Base-by-base conservation (phyloP, 768 basidiomycete species). In the Cystofilobasidium capitatum region DNA sequence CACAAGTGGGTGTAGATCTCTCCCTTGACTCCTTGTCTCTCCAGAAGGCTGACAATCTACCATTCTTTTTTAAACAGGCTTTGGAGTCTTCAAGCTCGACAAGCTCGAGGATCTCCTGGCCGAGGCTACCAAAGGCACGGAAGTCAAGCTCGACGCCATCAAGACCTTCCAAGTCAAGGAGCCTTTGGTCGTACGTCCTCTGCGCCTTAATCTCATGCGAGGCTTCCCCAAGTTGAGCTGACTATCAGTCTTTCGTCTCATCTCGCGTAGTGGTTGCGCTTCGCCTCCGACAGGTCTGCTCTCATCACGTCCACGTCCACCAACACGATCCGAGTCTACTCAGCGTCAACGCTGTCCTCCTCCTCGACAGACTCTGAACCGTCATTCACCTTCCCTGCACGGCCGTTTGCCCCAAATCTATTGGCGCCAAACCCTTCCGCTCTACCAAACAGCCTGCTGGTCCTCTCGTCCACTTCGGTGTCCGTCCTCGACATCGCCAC, bases 31-130 rank as follows among this genome's bases (percentile, higher is more conserved):
- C 12, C n/a, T 22, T n/a, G 26, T 40, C 47, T 29, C 33, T 17
- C 31, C 14, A 58, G 33, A n/a, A n/a, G n/a, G n/a, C 31, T n/a
- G 37, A 55, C 55, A 14, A n/a, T 42, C 16, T 16, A 22, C 35
- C 9, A 22, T 33, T 36, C 5, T 17, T 36, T 3, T 62, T 4
- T 1, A 20, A 0, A 3, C 69, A 74, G 73, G 71, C 17, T 74
- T 75, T 71, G 70, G 70, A 2, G 66, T 75, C n/a, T 73, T 61
- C 66, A 45, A 69, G 17, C 64, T 75, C 26, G 20, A 63, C 3
- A 0, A 39, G 1, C 55, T 74, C 37, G 66, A 68, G 29, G 44
- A 37, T 22, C 59, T 61, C 24, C 37, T 68, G 13, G 42, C 54
- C 17, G 51, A 20, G 3, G 60, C 47, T 5, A 22, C 61, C n/a